Conservation (phyloP, 2,329 filamentous ascomycete genomes). For the Diaporthe sp. region DNA sequence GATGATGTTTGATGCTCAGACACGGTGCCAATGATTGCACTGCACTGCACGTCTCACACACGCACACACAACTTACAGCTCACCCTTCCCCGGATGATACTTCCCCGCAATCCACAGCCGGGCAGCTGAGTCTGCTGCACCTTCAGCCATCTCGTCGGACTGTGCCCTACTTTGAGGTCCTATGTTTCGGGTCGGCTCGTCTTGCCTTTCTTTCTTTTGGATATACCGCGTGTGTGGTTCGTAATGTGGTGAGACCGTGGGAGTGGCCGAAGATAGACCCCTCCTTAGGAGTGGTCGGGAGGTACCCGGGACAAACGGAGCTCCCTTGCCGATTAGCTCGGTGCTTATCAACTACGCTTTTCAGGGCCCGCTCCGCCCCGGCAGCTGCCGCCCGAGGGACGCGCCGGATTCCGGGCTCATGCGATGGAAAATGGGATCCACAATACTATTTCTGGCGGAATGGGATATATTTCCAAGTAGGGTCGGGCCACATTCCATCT, state of each 20-base stretch:
- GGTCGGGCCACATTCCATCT: too few species aligned
- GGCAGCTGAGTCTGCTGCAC: background rate
- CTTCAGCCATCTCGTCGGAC: background rate
- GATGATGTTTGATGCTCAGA: background rate
- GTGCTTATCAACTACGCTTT: background rate
- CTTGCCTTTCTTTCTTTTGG: background rate
- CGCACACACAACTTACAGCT: too few species aligned
- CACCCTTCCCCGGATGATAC: conserved; percentile 34
- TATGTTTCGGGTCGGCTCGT: background rate
- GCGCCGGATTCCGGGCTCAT: background rate
- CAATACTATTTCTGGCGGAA: background rate
- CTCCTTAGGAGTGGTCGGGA: background rate
- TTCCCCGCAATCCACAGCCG: conserved; percentile 38
- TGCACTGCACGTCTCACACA: background rate
- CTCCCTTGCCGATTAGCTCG: conserved; percentile 7
- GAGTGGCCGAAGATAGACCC: background rate
- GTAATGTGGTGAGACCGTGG: background rate
- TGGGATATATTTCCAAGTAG: background rate
- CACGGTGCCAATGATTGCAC: background rate
- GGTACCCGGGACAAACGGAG: background rate
- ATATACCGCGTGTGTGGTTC: background rate
- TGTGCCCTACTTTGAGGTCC: background rate
- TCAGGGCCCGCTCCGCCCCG: background rate
- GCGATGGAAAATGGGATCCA: background rate
- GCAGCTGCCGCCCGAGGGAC: conserved; percentile 18